These are phyloP conservation scores for Excoecaria agallocha DNA, from an alignment of 345 rosid species.

Conservation along the genomic window DNA sequence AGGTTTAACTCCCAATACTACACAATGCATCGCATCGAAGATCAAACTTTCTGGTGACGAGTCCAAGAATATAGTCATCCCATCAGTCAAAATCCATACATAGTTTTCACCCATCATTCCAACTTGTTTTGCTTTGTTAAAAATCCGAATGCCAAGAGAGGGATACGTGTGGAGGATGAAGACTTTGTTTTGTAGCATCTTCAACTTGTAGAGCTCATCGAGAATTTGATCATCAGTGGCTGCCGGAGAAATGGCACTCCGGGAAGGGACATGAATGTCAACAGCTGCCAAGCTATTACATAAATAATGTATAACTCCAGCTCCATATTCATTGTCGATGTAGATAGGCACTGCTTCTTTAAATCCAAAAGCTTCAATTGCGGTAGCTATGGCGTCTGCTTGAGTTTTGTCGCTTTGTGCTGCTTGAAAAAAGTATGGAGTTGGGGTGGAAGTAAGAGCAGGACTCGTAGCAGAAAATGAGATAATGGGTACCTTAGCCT, in stretches of 20 bases:
- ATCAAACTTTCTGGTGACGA: neutral
- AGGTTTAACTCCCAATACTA: constrained; percentile 26
- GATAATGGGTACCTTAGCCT: constrained; percentile 47
- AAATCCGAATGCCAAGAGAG: constrained; percentile 27
- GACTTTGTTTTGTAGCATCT: constrained; percentile 32
- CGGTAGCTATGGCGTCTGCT: constrained; percentile 32
- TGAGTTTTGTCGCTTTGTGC: constrained; percentile 40
- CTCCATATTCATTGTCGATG: constrained; percentile 38
- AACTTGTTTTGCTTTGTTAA: constrained; percentile 20
- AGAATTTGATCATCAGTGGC: constrained; percentile 22
- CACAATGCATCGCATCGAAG: constrained; percentile 36
- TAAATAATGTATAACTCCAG: constrained; percentile 30
- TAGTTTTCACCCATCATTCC: constrained; percentile 36
- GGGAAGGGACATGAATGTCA: constrained; percentile 20
- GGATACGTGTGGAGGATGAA: constrained; percentile 39
- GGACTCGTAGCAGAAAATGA: constrained; percentile 48
- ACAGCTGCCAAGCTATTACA: constrained; percentile 26
- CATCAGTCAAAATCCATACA: constrained; percentile 39
- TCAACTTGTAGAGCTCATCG: constrained; percentile 27
- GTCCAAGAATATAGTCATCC: constrained; percentile 1
- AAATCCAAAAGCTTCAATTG: constrained; percentile 36
- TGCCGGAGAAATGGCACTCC: constrained; percentile 21
- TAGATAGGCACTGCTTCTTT: constrained; percentile 31
- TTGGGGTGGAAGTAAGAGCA: constrained; percentile 22
- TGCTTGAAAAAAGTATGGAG: constrained; percentile 38